Evolutionary conservation across 108 stramenopile genomes (phyloP), one percentile per base, ranked within the genome.

Genomic region (Craspedostauros australis): DNA sequence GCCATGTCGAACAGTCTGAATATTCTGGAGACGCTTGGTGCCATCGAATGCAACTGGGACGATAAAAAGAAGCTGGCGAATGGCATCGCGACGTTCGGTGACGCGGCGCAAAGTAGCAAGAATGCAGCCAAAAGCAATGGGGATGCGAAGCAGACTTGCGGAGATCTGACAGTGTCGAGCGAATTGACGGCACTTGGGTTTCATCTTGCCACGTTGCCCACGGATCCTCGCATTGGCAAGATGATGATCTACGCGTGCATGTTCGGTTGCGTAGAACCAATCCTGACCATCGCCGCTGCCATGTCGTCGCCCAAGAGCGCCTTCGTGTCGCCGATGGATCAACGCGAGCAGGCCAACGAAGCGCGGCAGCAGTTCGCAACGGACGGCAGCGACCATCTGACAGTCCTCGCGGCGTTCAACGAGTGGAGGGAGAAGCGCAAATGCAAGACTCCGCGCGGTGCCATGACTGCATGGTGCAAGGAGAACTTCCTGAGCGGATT

Each of bases 171-270:
- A 15, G 79, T 71, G 18, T 33, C 61, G 0, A 63, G 71, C 15
- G 58, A 70, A 39, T 57, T 96, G 32, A 96, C 95, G 3, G 83
- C 93, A 26, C 75, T 96, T 39, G 96, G 96, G 8, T 91, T 81
- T 51, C 93, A 94, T 57, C 61, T 96, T 11, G 91, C 80, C 15
- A 71, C 75, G 7, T 50, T 95, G 5, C 96, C 96, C 5, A 74
- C 94, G 6, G 93, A 94, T 57, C 85, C 92, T n/a, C 72, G 92
- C 0, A 70, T 93, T 1, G 95, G 93, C 23, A 96, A 96, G 51
- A 80, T 92, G 81, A 70, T 85, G 52, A 74, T 96, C 12, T 86
- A 91, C 27, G 93, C 82, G 9, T 62, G 77, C 0, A 48, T 95
- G 11, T 88, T 96, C 54, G 70, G 82, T 22, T 90, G 90, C 39